Conservation (phyloP, 148 eudicot genomes). For the Polygonum maritimum region DNA sequence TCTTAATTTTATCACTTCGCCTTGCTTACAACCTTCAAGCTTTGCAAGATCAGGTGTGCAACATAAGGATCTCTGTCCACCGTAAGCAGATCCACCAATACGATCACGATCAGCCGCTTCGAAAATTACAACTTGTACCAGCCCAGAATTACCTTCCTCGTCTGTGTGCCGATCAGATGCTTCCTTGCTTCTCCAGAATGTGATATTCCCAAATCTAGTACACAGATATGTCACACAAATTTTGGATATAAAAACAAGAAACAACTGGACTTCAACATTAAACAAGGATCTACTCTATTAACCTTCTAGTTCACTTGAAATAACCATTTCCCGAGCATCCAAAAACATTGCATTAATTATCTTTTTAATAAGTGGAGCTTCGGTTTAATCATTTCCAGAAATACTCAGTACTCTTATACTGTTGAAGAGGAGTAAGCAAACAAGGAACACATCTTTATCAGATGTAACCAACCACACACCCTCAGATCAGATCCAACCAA, state of each 20-base stretch:
- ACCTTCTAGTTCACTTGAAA: background rate
- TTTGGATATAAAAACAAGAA: background rate
- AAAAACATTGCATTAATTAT: background rate
- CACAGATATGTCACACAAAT: constrained; percentile 10
- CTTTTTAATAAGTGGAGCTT: background rate
- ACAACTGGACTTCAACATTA: background rate
- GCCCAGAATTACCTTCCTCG: constrained; percentile 53
- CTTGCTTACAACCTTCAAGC: constrained; percentile 92
- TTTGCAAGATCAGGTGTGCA: constrained; percentile 99
- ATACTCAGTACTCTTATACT: too few relatives aligned
- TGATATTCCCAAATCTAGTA: constrained; percentile 74
- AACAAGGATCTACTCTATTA: background rate
- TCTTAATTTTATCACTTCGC: constrained; percentile 69
- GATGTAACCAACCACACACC: background rate
- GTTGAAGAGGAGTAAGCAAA: background rate
- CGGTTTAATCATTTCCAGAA: background rate
- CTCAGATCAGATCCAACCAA: constrained; percentile 5
- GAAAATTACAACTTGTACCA: constrained; percentile 73
- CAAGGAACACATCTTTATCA: background rate
- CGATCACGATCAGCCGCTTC: constrained; percentile 98
- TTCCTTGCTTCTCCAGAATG: constrained; percentile 83
- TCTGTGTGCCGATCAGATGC: constrained; percentile 46
- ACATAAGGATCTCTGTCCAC: constrained; percentile 89
- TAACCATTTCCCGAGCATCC: background rate
- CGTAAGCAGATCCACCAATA: constrained; percentile 96